Conservation (phyloP, 148 eudicot genomes). For the Simmondsia chinensis region DNA sequence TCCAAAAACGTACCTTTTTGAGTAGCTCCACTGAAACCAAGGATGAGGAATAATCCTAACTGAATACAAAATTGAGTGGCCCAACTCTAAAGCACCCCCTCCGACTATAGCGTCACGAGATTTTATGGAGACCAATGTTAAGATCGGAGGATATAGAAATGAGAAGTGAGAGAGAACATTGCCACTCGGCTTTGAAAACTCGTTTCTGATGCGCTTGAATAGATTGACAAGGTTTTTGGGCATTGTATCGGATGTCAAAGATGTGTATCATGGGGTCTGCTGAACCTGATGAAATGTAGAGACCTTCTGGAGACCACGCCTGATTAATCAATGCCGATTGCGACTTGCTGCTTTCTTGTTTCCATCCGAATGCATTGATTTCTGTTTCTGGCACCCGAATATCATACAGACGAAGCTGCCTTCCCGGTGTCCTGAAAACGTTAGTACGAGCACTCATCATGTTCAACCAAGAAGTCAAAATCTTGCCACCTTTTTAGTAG, state of each 20-base stretch:
- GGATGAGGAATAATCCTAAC: no score
- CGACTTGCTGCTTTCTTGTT: slow-evolving; percentile 92
- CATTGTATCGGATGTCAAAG: slow-evolving; percentile 75
- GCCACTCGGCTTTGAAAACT: slow-evolving; percentile 94
- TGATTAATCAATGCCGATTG: slow-evolving; percentile 94
- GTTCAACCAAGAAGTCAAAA: no score
- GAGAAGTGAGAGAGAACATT: slow-evolving; percentile 58
- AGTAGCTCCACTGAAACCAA: no score
- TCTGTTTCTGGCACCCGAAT: slow-evolving; percentile 63
- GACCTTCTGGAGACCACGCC: slow-evolving; percentile 97
- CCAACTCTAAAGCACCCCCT: no score
- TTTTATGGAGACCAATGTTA: slow-evolving; percentile 76
- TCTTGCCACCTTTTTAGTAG: no score
- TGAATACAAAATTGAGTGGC: no score
- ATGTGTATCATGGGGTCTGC: slow-evolving; percentile 85
- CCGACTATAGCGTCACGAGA: no score
- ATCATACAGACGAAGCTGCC: slow-evolving; percentile 82
- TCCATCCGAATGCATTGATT: slow-evolving; percentile 83
- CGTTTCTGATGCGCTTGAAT: slow-evolving; percentile 81
- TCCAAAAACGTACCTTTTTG: no score
- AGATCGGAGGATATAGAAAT: slow-evolving; percentile 90
- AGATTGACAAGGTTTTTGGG: slow-evolving; percentile 78
- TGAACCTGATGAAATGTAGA: slow-evolving; percentile 83
- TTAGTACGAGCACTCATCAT: no score
- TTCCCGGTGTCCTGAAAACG: slow-evolving; percentile 74